Base-by-base conservation (phyloP, 805 yeast genomes). In the Komagataella pseudopastoris region DNA sequence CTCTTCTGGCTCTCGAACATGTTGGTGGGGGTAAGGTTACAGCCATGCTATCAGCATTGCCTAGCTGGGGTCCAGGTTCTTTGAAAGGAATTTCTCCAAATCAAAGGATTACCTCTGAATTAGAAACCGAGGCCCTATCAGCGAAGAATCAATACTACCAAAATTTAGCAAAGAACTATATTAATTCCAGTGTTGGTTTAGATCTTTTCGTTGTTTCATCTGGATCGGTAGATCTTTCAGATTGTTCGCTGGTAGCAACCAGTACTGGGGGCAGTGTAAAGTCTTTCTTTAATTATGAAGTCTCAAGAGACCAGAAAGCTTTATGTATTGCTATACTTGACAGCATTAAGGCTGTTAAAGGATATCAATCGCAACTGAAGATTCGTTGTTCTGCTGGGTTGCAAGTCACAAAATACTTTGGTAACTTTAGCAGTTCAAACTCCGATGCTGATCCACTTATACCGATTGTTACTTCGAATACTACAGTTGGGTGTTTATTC, bases 341-440 rank as follows among this genome's bases (percentile, higher is more conserved):
- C 10, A 71, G 88, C 50, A 75, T 80, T 7, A 76, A 81, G 47
- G 85, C 85, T 23, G 70, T 85, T 55, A 69, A 72, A n/a, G 98
- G 95, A 4, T 85, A 85, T 59, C 93, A 87, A 63, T 90, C 86
- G 4, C 84, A 84, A 56, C 66, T 91, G 56, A 89, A 89, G 60
- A 77, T 89, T 23, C 84, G 99, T 56, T 84, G 90, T 58, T 88
- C 97, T 1, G 80, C 77, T 56, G 98, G 98, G 0, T 69, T 93
- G 50, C 95, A 87, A 60, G 88, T 91, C 6, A 67, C 77, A 14
- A 79, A 79, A 52, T 87, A 89, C 62, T 85, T 83, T 58, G 91
- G 91, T 0, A 75, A 73, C 47, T 72, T 81, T 51, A 61, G 66
- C 7, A 68, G 70, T 14, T 56, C 62, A 1, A 66, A 67, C 30